Base-by-base conservation (phyloP, 805 yeast genomes). In the Candida sphagnicola region DNA sequence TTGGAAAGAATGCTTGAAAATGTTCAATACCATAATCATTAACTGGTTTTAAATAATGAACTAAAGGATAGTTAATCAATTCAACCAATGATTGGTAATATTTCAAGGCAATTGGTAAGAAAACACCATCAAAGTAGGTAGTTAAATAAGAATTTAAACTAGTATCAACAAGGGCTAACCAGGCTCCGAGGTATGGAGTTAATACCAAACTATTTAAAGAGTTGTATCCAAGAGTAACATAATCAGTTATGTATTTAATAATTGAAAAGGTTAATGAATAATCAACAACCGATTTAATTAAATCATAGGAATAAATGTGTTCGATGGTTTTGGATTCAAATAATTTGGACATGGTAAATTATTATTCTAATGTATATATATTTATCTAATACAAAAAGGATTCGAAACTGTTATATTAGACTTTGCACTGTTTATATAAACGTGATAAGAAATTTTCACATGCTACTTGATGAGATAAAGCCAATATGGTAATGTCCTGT, bases 261-360 rank as follows among this genome's bases (percentile, higher is more conserved):
- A 61, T 35, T 17, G 39, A 40, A 47, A 53, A 61, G 14, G 64
- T 49, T 23, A 62, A 52, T 28, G 56, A 43, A 38, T 41, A 61
- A 18, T 46, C 43, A 23, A 44, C 42, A 10, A 53, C 31, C 13
- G 49, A 38, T 32, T 55, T 42, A 28, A 67, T 60, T n/a, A 53
- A 37, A 6, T 60, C 40, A 50, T 67, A 68, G 3, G 61, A 49
- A 28, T 48, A 45, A 34, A 68, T 39, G 48, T 68, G 72, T 26
- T 47, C 44, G 24, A 62, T 32, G 12, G 70, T 48, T 45, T 59
- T 53, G 33, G 71, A 65, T 21, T 56, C 43, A 45, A 62, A 61
- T 29, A 54, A 46, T 40, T 42, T 49, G 14, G 29, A 26, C 29
- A 26, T 26, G 29, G 12, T n/a, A 10, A 21, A 10, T 6, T 21